phyloP scores from a whole-genome alignment of 1,284 basidiomycete species.

The Ceratobasidium sp. region DNA sequence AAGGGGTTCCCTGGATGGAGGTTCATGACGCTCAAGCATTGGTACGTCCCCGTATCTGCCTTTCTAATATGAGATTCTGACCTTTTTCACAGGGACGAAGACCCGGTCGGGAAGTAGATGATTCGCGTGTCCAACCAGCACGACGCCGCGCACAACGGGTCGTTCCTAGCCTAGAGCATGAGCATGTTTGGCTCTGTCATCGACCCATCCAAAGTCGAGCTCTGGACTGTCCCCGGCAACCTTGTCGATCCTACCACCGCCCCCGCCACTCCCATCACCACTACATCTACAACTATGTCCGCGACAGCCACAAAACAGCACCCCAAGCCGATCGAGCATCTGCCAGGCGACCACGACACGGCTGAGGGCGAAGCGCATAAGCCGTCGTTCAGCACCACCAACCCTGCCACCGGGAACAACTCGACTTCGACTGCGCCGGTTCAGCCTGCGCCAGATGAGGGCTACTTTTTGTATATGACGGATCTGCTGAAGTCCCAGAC shows the following conservation, averaged over 20 bases:
- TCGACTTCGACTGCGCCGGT: not conserved
- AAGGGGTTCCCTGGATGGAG: constrained; percentile 93
- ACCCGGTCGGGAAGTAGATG: constrained; percentile 93
- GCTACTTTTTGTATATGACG: constrained; percentile 88
- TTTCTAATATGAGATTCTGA: too few relatives aligned
- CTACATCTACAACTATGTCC: constrained; percentile 48
- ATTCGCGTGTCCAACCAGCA: constrained; percentile 86
- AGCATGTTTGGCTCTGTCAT: constrained; percentile 94
- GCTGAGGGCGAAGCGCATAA: constrained; percentile 76
- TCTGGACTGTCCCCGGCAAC: constrained; percentile 61
- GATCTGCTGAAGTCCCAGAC: constrained; percentile 81
- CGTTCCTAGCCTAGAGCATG: constrained; percentile 92
- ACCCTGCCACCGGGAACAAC: constrained; percentile 53
- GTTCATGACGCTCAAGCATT: constrained; percentile 99
- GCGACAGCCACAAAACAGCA: constrained; percentile 68
- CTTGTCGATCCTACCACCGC: constrained; percentile 59
- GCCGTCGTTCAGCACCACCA: constrained; percentile 68
- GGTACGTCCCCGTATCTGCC: too few relatives aligned
- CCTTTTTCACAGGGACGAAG: constrained; percentile 81
- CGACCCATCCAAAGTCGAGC: constrained; percentile 76
- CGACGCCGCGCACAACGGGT: constrained; percentile 73
- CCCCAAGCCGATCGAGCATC: constrained; percentile 87
- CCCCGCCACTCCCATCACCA: constrained; percentile 52
- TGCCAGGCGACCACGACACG: constrained; percentile 86
- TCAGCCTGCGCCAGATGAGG: constrained; percentile 75